Conservation (phyloP, 208 protist species). For the Naegleria lovaniensis region DNA sequence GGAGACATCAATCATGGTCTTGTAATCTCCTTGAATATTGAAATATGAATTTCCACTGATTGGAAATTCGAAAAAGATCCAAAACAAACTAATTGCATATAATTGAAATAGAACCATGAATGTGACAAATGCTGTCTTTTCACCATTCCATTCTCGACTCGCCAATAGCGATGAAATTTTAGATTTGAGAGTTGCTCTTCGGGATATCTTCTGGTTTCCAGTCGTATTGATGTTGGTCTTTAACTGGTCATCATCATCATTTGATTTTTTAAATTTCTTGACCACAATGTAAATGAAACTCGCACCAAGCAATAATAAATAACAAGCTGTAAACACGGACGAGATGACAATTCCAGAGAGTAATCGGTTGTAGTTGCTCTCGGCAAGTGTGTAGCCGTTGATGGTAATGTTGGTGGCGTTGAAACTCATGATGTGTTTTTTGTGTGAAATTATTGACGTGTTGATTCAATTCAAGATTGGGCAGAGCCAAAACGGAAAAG, state of each 20-base stretch:
- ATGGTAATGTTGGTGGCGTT: not conserved
- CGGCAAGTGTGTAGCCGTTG: not conserved
- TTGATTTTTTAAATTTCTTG: not conserved
- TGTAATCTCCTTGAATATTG: not conserved
- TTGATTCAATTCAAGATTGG: too few relatives aligned
- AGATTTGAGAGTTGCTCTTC: not conserved
- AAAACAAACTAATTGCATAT: not conserved
- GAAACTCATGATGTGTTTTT: too few relatives aligned
- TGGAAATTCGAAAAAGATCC: not conserved
- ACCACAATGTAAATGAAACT: not conserved
- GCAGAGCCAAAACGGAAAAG: too few relatives aligned
- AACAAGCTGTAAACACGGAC: not conserved
- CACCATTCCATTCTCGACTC: not conserved
- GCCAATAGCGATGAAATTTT: not conserved
- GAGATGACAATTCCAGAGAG: not conserved
- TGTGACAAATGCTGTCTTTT: not conserved
- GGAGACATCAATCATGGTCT: slow-evolving; percentile 29
- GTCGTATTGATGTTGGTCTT: too few relatives aligned
- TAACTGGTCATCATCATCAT: not conserved
- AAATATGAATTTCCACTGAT: not conserved
- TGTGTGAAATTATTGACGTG: too few relatives aligned
- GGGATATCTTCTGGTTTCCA: not conserved
- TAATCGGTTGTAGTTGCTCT: not conserved
- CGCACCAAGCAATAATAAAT: not conserved
- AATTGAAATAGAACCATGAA: not conserved